phyloP scores from a whole-genome alignment of 148 eudicot genomes.

The Agrostemma githago region DNA sequence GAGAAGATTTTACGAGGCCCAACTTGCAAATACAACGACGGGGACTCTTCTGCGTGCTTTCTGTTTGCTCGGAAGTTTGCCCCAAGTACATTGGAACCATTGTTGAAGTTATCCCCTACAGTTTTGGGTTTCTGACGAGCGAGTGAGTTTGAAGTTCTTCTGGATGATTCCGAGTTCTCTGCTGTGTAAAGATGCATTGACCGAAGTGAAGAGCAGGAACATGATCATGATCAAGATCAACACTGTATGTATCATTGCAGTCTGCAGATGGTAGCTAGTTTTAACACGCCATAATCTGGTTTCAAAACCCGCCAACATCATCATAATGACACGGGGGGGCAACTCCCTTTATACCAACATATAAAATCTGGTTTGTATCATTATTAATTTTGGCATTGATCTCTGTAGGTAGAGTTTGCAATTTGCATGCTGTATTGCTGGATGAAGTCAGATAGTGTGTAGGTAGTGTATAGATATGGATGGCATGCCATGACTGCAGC shows the following conservation, averaged over 20 bases:
- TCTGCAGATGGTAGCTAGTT: neutral
- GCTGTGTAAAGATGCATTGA: neutral
- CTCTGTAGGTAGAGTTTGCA: slow-evolving; percentile 5
- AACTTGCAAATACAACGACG: slow-evolving; percentile 50
- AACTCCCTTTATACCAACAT: neutral
- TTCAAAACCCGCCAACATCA: too few species aligned
- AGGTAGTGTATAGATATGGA: slow-evolving; percentile 15
- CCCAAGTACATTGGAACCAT: slow-evolving; percentile 65
- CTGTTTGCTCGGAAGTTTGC: slow-evolving; percentile 78
- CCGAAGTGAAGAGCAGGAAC: neutral
- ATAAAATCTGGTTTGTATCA: neutral
- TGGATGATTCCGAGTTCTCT: neutral
- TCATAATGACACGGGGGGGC: neutral
- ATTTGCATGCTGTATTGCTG: slow-evolving; percentile 13
- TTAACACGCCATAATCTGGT: neutral
- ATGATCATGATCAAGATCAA: neutral
- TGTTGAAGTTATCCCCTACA: slow-evolving; percentile 40
- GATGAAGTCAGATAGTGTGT: slow-evolving; percentile 5
- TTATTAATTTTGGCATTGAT: slow-evolving; percentile 3
- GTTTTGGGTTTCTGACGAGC: slow-evolving; percentile 39
- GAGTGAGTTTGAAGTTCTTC: neutral
- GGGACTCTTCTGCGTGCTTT: slow-evolving; percentile 40
- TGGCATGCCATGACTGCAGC: slow-evolving; percentile 7
- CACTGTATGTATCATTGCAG: too few species aligned
- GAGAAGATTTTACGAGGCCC: slow-evolving; percentile 34